Percentiles rank a stretch among this genome's conserved stretches.
phyloP scores from a whole-genome alignment of 768 basidiomycete genomes.

The Tylopilus rubrobrunneus region DNA sequence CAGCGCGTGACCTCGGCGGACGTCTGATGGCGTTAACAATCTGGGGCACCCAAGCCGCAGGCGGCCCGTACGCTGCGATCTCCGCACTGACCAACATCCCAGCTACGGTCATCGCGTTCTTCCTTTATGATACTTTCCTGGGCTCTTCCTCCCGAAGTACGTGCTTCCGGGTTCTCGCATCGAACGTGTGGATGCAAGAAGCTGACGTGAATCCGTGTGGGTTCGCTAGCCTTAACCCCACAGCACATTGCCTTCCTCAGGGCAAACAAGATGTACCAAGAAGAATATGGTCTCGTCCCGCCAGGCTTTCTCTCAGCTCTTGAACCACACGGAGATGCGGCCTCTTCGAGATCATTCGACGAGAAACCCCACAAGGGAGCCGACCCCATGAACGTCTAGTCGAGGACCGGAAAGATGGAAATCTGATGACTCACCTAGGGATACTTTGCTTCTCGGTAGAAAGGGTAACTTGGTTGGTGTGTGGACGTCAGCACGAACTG shows the following conservation, averaged over 20 bases:
- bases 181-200: background rate
- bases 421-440: background rate
- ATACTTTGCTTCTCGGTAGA: slow-evolving; percentile 6
- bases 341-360: slow-evolving; percentile 11
- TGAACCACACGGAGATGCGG: background rate
- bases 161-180: slow-evolving; percentile 15
- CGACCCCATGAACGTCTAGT: slow-evolving; percentile 12
- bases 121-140: slow-evolving; percentile 55
- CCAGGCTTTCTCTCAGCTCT: slow-evolving; percentile 20
- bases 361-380: slow-evolving; percentile 6
- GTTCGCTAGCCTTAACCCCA: slow-evolving; percentile 21
- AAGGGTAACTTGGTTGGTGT: background rate
- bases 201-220: slow-evolving; percentile 7
- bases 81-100: slow-evolving; percentile 65
- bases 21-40: slow-evolving; percentile 59
- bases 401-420: background rate
- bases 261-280: slow-evolving; percentile 22
- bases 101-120: slow-evolving; percentile 51
- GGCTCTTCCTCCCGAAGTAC: slow-evolving; percentile 56
- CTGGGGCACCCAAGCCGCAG: slow-evolving; percentile 52
- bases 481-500: background rate
- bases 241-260: slow-evolving; percentile 19
- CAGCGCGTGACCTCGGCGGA: slow-evolving; percentile 66
- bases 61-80: slow-evolving; percentile 57
- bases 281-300: slow-evolving; percentile 23